Evolutionary conservation across 352 stramenopile genomes (phyloP).

Genomic region (Globisporangium paroecandrum): DNA sequence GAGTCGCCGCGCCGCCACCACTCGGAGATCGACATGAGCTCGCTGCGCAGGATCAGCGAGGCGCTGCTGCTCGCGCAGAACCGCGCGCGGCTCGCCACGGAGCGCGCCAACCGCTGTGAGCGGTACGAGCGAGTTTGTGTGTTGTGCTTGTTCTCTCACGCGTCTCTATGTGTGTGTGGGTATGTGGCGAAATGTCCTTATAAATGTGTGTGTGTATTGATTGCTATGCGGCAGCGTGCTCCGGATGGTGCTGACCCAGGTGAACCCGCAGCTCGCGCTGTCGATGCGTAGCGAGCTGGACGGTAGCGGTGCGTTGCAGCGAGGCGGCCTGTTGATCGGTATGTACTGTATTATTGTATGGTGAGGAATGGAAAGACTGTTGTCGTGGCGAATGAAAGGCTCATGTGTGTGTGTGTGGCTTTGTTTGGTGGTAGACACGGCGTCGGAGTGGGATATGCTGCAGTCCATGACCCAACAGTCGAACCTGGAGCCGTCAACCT

Average conservation of each 20-base stretch:
- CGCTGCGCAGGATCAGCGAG: conserved; percentile 62
- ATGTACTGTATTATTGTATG: not conserved
- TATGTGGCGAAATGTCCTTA: not conserved
- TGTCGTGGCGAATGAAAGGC: not conserved
- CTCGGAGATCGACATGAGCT: conserved; percentile 54
- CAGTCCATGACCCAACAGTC: conserved; percentile 9
- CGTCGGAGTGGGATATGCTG: conserved; percentile 22
- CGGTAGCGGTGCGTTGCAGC: not conserved
- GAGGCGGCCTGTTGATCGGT: conserved; percentile 7
- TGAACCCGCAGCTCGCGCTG: conserved; percentile 16
- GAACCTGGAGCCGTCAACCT: not conserved
- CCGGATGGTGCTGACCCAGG: conserved; percentile 19
- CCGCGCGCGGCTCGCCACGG: conserved; percentile 49
- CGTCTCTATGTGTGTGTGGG: not conserved
- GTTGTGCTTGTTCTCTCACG: not conserved
- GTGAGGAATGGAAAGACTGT: not conserved
- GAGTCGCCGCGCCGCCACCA: conserved; percentile 31
- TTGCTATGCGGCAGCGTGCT: conserved; percentile 11
- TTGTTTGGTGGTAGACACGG: conserved; percentile 1
- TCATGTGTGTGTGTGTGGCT: not conserved
- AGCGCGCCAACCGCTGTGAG: conserved; percentile 61
- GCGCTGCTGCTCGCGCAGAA: conserved; percentile 71
- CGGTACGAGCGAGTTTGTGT: conserved; percentile 33
- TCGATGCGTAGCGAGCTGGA: conserved; percentile 19
- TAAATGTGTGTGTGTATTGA: conserved; percentile 8